A percentile compares a stretch with the other conserved stretches of the same genome.
Conservation (phyloP, 1,284 basidiomycete species). For the Ustilago loliicola region DNA sequence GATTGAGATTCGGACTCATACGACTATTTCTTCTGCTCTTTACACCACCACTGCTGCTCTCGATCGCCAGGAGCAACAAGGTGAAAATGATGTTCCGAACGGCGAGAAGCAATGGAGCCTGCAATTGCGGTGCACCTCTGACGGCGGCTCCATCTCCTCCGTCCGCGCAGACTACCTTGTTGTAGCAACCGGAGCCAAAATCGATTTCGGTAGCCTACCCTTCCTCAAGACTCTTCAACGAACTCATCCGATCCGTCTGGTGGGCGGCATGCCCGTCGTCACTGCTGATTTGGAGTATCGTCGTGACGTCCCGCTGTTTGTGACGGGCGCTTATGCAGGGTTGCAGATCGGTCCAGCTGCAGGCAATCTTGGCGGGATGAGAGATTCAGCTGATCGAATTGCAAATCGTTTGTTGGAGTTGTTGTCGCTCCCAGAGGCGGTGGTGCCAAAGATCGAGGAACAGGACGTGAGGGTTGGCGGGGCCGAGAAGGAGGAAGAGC, state of each 20-base stretch:
- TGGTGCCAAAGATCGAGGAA: constrained; percentile 13
- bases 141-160: background rate
- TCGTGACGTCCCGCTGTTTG: constrained; percentile 66
- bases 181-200: constrained; percentile 65
- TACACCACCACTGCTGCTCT: constrained; percentile 15
- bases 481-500: background rate
- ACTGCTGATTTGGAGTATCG: constrained; percentile 68
- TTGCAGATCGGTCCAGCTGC: constrained; percentile 70
- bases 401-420: constrained; percentile 57
- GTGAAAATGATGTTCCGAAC: background rate
- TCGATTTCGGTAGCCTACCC: constrained; percentile 53
- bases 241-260: constrained; percentile 55
- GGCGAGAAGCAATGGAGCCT: constrained; percentile 46
- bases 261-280: constrained; percentile 66
- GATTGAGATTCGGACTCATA: constrained; percentile 59
- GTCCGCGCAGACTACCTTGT: constrained; percentile 59
- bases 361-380: constrained; percentile 69
- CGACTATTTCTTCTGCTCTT: constrained; percentile 40
- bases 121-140: constrained; percentile 16
- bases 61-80: background rate
- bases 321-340: constrained; percentile 66
- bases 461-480: background rate
- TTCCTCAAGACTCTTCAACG: constrained; percentile 57
- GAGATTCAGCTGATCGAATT: constrained; percentile 70
- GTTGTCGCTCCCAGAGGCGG: constrained; percentile 19